A percentile compares a stretch with the other conserved stretches of the same genome.
phyloP scores from a whole-genome alignment of 768 basidiomycete species.

The Boletellus emodensis region DNA sequence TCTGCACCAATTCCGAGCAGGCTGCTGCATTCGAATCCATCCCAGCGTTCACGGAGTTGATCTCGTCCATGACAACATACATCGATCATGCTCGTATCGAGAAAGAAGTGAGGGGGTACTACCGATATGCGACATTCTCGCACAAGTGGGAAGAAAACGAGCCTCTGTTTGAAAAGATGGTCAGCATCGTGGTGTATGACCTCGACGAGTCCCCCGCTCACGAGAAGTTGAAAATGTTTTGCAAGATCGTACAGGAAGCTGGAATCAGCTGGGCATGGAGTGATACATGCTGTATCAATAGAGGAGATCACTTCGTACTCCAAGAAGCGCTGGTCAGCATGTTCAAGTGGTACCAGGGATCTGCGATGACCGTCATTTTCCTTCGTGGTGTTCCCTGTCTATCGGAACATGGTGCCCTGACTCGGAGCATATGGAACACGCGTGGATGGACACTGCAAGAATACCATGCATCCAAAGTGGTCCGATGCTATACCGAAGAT shows the following conservation, averaged over 20 bases:
- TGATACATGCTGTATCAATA: conserved; percentile 8
- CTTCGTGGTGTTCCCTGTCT: neutral
- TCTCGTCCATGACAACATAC: no score
- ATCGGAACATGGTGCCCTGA: neutral
- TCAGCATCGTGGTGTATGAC: conserved; percentile 1
- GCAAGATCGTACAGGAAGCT: neutral
- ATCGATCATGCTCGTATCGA: no score
- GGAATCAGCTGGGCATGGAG: conserved; percentile 9
- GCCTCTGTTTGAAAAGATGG: conserved; percentile 7
- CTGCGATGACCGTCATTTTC: neutral
- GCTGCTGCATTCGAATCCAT: no score
- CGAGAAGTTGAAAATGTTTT: neutral
- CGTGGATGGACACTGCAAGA: conserved; percentile 6
- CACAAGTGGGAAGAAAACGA: neutral
- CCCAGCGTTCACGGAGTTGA: no score
- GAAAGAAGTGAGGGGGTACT: no score
- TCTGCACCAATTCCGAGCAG: no score
- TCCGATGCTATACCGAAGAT: conserved; percentile 10
- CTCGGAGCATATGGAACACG: conserved; percentile 4
- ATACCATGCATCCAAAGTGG: conserved; percentile 7
- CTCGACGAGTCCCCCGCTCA: conserved; percentile 5
- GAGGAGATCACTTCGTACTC: neutral
- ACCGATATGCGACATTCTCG: no score
- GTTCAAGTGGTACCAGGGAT: no score
- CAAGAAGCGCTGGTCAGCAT: neutral